Evolutionary conservation across 352 stramenopile species (phyloP), one percentile per base, ranked within the genome.

Genomic region (Pythium phragmitis): DNA sequence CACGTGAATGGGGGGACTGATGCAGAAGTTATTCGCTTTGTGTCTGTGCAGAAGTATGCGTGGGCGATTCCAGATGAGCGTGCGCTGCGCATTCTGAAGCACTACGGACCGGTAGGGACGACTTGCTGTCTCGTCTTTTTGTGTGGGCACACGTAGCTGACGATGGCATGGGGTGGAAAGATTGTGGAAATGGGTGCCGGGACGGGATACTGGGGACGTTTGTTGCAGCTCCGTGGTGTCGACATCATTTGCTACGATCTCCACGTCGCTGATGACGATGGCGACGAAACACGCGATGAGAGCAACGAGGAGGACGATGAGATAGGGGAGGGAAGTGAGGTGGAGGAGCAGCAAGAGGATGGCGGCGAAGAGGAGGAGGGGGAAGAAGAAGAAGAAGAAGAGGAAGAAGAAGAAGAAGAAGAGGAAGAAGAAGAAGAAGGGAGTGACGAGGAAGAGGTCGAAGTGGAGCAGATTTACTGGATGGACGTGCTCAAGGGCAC

Each of bases 141-240:
- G 7, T 3, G 34, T 1, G 34, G 7, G 9, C 36, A 30, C 19
- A 36, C 19, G 39, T 12, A 42, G 43, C n/a, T 46, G 14, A 45
- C 30, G 33, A 23, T 21, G 17, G 1, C 30, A 55, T 41, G 7
- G 12, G 4, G 9, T 57, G 16, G 37, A 13, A 56, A 41, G 73
- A 94, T 98, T 70, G 78, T 96, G 3, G 90, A 98, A 72, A 94
- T 97, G 79, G 91, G 90, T 21, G 91, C 91, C 36, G 91, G 91
- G 11, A 96, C 75, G 45, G 91, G 90, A 2, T 97, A 97, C 64
- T 98, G 91, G 91, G 87, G 76, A 21, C 78, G 79, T 2, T 45
- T 93, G 33, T 73, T 98, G 55, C 79, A 92, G 57, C 70, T 88
- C 49, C 79, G 83, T 41, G 88, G 86, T 33, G 88, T 96, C 19